A percentile compares a stretch with the other conserved stretches of the same genome.
These are phyloP conservation scores for Multifurca ochricompacta DNA, from an alignment of 768 basidiomycete genomes.

Conservation along the genomic window DNA sequence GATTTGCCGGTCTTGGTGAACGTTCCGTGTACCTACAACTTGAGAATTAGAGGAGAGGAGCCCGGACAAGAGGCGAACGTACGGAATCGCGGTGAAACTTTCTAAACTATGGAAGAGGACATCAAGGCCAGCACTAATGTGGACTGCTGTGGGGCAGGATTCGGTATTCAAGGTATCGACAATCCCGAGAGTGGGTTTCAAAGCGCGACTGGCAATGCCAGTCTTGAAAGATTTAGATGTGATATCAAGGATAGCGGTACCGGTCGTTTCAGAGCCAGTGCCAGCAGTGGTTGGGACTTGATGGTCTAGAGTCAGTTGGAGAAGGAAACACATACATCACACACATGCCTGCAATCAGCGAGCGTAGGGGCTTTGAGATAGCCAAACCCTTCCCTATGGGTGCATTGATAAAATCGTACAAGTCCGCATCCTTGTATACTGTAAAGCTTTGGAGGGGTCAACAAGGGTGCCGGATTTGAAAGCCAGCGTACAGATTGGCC, in stretches of 20 bases:
- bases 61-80: conserved; percentile 24
- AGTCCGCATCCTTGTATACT: conserved; percentile 85
- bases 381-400: conserved; percentile 90
- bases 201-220: conserved; percentile 85
- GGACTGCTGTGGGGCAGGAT: conserved; percentile 83
- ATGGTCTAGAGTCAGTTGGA: not conserved
- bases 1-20: conserved; percentile 82
- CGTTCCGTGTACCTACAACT: conserved; percentile 75
- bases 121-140: conserved; percentile 92
- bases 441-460: conserved; percentile 49
- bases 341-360: conserved; percentile 69
- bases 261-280: conserved; percentile 92
- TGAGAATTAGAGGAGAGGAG: conserved; percentile 2
- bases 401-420: conserved; percentile 96
- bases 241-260: conserved; percentile 89
- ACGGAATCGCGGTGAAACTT: conserved; percentile 92
- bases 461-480: not conserved
- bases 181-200: conserved; percentile 81
- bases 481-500: conserved; percentile 64
- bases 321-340: not conserved
- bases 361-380: conserved; percentile 62
- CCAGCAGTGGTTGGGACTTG: conserved; percentile 70
- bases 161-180: conserved; percentile 87
- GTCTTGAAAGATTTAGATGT: conserved; percentile 93
- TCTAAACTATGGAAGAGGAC: conserved; percentile 96